Conservation (phyloP, 768 basidiomycete genomes). For the Russula compacta region DNA sequence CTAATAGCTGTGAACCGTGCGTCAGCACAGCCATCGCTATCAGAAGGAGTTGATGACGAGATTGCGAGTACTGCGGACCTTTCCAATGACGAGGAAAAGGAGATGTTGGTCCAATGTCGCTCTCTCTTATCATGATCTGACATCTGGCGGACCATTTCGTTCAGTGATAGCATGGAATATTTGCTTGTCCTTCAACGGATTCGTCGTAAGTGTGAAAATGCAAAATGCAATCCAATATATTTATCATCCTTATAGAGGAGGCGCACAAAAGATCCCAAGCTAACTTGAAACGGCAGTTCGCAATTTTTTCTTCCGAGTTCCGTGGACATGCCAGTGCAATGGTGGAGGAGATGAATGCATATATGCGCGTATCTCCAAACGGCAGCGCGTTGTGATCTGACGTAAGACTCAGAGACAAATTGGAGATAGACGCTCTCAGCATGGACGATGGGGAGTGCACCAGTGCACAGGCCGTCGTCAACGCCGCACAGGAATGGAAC, state of each 20-base stretch:
- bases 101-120: not conserved
- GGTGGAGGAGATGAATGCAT: slow-evolving; percentile 14
- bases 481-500: slow-evolving; percentile 8
- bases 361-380: slow-evolving; percentile 14
- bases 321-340: slow-evolving; percentile 8
- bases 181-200: slow-evolving; percentile 6
- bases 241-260: not conserved
- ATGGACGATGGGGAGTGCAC: not conserved
- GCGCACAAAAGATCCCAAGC: not conserved
- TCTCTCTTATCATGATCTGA: not conserved
- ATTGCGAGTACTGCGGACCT: not conserved
- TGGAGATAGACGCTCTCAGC: not conserved
- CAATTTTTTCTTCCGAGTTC: not conserved
- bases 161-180: slow-evolving; percentile 9
- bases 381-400: not conserved
- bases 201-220: slow-evolving; percentile 5
- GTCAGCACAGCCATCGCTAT: not conserved
- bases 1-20: not conserved
- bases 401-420: not conserved
- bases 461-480: not conserved
- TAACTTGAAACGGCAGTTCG: slow-evolving; percentile 10
- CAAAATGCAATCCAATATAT: not conserved
- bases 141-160: too few relatives aligned
- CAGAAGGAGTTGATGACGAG: not conserved
- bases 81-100: slow-evolving; percentile 4